phyloP scores from a whole-genome alignment of 1,284 basidiomycete genomes.

The Gomphus sp. region DNA sequence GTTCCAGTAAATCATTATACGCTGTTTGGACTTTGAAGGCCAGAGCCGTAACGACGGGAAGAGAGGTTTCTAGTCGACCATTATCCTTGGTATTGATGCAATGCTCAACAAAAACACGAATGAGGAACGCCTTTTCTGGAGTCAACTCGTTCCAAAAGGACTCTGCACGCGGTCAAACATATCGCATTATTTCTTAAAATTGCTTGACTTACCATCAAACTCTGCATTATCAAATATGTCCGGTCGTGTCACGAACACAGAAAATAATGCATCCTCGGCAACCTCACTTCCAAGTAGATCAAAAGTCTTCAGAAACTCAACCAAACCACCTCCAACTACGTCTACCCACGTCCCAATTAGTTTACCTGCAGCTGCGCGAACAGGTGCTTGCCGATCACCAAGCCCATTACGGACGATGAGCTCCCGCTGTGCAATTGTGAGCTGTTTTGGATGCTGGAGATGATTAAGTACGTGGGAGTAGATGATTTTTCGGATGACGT shows the following conservation, averaged over 20 bases:
- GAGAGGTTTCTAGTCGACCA: conserved; percentile 55
- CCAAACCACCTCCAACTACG: conserved; percentile 31
- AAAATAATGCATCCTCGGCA: conserved; percentile 59
- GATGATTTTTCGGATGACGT: conserved; percentile 72
- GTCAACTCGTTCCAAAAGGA: conserved; percentile 70
- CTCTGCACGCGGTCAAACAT: conserved; percentile 31
- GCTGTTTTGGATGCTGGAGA: conserved; percentile 55
- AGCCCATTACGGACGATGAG: conserved; percentile 74
- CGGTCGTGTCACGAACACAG: conserved; percentile 50
- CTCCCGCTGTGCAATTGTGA: conserved; percentile 74
- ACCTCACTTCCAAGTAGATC: conserved; percentile 48
- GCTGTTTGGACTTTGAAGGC: conserved; percentile 80
- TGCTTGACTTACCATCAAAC: conserved; percentile 53
- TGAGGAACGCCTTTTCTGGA: conserved; percentile 66
- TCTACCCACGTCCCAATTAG: conserved; percentile 77
- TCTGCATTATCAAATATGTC: conserved; percentile 58
- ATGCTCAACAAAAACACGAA: conserved; percentile 67
- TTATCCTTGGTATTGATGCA: conserved; percentile 62
- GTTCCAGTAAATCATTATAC: conserved; percentile 62
- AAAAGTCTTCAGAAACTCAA: conserved; percentile 55
- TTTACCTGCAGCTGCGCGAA: conserved; percentile 71
- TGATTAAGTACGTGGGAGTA: conserved; percentile 65
- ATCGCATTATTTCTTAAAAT: background rate
- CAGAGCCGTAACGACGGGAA: conserved; percentile 47
- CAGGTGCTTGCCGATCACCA: conserved; percentile 80